Conservation (phyloP, 805 yeast species). For the Starmerella davenportii region DNA sequence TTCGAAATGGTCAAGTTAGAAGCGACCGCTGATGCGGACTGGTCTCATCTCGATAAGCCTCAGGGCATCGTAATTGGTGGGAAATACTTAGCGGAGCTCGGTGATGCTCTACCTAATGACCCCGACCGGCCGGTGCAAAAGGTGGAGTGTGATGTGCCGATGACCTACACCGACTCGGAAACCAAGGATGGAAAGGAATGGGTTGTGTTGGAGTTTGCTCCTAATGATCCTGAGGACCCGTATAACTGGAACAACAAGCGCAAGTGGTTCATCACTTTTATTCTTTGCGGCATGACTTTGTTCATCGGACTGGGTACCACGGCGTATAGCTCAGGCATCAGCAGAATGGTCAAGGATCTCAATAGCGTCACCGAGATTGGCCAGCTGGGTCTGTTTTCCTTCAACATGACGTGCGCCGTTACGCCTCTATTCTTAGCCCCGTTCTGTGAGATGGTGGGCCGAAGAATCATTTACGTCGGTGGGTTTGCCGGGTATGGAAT, state of each 20-base stretch:
- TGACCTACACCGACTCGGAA: conserved; percentile 14
- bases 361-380: conserved; percentile 48
- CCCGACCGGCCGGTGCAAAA: conserved; percentile 11
- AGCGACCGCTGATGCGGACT: conserved; percentile 15
- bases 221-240: conserved; percentile 81
- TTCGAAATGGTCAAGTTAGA: conserved; percentile 10
- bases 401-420: conserved; percentile 46
- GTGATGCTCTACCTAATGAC: conserved; percentile 7
- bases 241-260: conserved; percentile 51
- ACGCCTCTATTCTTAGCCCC: conserved; percentile 51
- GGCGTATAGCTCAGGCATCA: conserved; percentile 74
- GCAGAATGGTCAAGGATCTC: conserved; percentile 37
- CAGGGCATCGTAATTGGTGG: conserved; percentile 16
- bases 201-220: conserved; percentile 50
- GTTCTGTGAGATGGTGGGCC: conserved; percentile 39
- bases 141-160: conserved; percentile 14
- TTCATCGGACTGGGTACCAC: conserved; percentile 90
- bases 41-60: conserved; percentile 14
- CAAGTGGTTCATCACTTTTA: conserved; percentile 34
- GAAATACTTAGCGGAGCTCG: conserved; percentile 9
- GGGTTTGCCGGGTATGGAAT: conserved; percentile 33
- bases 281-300: conserved; percentile 55
- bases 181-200: conserved; percentile 16
- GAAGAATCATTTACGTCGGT: conserved; percentile 32
- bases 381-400: conserved; percentile 38